Base-by-base conservation (phyloP, 169 alveolate species). In the Plasmodium cynomolgi region DNA sequence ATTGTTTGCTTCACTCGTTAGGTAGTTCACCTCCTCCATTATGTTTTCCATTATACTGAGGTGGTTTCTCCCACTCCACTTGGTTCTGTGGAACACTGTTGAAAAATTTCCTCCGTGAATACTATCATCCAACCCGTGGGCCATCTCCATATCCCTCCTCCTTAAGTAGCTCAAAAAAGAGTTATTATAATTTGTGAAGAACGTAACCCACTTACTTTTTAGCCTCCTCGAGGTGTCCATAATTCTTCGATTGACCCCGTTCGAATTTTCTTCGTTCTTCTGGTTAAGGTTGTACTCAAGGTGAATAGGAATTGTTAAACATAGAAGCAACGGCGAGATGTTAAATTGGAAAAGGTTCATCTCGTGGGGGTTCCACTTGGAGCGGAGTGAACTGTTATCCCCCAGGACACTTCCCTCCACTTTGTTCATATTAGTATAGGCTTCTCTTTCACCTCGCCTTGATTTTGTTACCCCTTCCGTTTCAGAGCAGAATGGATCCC, bases 311-410 rank as follows among this genome's bases (percentile, higher is more conserved):
- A 91, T 73, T 13, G 84, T 82, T 54, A 91, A 91, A 82, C 83
- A 82, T 73, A 91, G 84, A 31, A 91, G 84, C 82, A 91, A 26
- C 17, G 95, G 95, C 0, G 95, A 91, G 44, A 91, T 50, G 23
- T 91, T 91, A 54, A 81, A 91, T 83, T 91, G 86, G 56, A 91
- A 91, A 9, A 91, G 54, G 75, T 82, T 81, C 26, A 91, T 7
- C 31, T 73, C 82, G 37, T 5, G 33, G 15, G 23, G 23, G 9
- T 26, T 73, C 29, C 31, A 68, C 77, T 68, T 29, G n/a, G 77
- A 68, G n/a, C 15, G 37, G 77, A 26, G 3, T 29, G 37, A 68
- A 68, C 41, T 20, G n/a, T 68, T 26, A 1, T 26, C 77, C n/a
- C 39, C 5, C 7, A 26, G 13, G 37, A 8, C 37, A 68, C 17